Base-by-base conservation (phyloP, 2,329 filamentous ascomycete genomes). In the Diaporthe aspalathi region DNA sequence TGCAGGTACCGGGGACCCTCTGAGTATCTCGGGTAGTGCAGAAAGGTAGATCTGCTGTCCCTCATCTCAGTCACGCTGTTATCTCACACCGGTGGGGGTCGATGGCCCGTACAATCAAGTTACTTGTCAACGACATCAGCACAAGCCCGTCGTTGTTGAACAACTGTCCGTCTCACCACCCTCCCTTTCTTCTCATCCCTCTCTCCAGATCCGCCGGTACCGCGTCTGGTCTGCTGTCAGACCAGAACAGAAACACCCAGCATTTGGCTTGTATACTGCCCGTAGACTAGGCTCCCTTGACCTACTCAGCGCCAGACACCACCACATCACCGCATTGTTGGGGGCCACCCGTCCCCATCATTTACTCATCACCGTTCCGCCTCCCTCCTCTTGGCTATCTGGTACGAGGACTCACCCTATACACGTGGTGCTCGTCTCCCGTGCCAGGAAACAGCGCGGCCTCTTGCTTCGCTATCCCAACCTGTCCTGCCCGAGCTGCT, bases 41-140 rank as follows among this genome's bases (percentile, higher is more conserved):
- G 43, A 35, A 14, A 22, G 32, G 56, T 43, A 70, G 67, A 53
- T 54, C 45, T 52, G 52, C 43, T 68, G 66, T 68, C 40, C 35
- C 38, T 57, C 32, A 60, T 52, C 67, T 68, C 53, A 60, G 54
- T 57, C 43, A 60, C 53, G 32, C 29, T 50, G 40, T 35, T 60
- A 47, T 50, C 43, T 60, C 53, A 38, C 53, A 38, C 47, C 29
- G 65, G 53, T 68, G 65, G 65, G 65, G 63, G 63, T 43, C 57
- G 5, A 45, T 38, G 12, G 16, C 29, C 63, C 49, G 49, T 32
- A 57, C 35, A 45, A 63, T 35, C 52, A 54, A 57, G 49, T 45
- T 45, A 68, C 67, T 32, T 68, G 43, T 43, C 43, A 68, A 70
- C 70, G 65, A 62, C 63, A 68, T 71, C 70, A 71, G 54, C 54